Evolutionary conservation across 495 filamentous ascomycete species (phyloP), one percentile per base, ranked within the genome.

Genomic region (Aspergillus saccharolyticus): DNA sequence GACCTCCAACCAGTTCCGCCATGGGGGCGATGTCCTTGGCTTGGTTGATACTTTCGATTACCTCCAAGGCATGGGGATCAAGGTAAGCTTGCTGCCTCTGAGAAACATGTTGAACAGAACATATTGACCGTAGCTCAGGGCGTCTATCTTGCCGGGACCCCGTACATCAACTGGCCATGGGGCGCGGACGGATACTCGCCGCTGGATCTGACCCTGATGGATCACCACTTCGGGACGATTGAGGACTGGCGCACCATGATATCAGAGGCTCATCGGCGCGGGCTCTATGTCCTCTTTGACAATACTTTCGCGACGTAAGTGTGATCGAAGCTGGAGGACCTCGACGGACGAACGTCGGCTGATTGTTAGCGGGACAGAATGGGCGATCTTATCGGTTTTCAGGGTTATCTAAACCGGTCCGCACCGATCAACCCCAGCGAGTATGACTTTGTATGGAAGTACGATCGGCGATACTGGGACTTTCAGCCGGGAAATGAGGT

Each of bases 41-140:
- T 49, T 89, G 21, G 56, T 81, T 52, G 82, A 86, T 59, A 83
- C 81, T 16, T 71, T 89, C 51, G 86, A 89, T 62, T 89, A 89
- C 70, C 66, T 89, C 28, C 84, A 86, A 51, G 86, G 86, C 44
- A 84, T 87, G 83, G 86, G 86, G 2, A 84, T 88, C 69, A 88
- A 86, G 74, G 83, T 80, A 20, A 10, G 42, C 19, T 42, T 52
- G n/a, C 15, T 15, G 17, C 39, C 16, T 42, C n/a, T 2, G 16
- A 8, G 20, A 6, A 8, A 18, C 1, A 21, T 3, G 12, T 10
- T 30, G 18, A 22, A 19, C 4, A 17, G 1, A 50, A 6, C 47
- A 50, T 24, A n/a, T 9, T 39, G 51, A 42, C 24, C 17, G 30
- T 18, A 15, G 9, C n/a, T 2, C 22, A 81, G 82, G 83, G 71